Conservation (phyloP, 495 filamentous ascomycete genomes). For the Collariella sp. region DNA sequence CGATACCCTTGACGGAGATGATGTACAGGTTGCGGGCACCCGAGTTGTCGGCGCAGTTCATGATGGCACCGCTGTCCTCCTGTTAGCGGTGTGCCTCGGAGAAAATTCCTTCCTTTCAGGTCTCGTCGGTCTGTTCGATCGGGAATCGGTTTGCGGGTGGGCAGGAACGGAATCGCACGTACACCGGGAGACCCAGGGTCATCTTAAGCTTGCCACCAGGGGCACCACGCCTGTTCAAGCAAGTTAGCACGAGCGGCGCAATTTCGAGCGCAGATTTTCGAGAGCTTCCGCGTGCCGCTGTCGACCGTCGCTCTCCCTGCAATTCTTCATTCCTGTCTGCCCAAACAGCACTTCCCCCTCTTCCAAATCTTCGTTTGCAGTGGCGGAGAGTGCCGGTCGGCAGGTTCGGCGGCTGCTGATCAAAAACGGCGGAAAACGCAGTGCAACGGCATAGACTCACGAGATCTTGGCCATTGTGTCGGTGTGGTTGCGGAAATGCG, state of each 20-base stretch:
- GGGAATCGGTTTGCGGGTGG: conserved; percentile 6
- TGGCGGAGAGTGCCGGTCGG: conserved; percentile 1
- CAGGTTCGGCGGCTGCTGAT: neutral
- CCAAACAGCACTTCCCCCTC: conserved; percentile 6
- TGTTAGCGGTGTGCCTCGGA: conserved; percentile 15
- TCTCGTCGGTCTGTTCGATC: neutral
- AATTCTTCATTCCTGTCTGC: neutral
- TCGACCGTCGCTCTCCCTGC: neutral
- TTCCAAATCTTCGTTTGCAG: neutral
- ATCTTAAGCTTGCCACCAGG: conserved; percentile 99
- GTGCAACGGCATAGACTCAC: conserved; percentile 29
- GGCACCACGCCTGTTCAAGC: conserved; percentile 62
- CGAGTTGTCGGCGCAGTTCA: conserved; percentile 98
- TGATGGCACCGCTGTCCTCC: conserved; percentile 72
- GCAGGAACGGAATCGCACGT: conserved; percentile 44
- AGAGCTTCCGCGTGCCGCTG: neutral
- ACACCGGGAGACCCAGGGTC: conserved; percentile 99
- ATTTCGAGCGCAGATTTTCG: neutral
- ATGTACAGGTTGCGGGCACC: conserved; percentile 99
- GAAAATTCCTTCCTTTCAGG: neutral
- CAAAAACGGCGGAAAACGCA: conserved; percentile 2
- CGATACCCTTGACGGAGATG: conserved; percentile 99
- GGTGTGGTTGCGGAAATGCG: conserved; percentile 28
- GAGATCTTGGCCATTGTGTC: conserved; percentile 45
- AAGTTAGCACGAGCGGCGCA: conserved; percentile 14